A percentile compares a stretch with the other conserved stretches of the same genome.
Evolutionary conservation across 768 basidiomycete genomes (phyloP).

Genomic region (Xanthoconium stramineum): DNA sequence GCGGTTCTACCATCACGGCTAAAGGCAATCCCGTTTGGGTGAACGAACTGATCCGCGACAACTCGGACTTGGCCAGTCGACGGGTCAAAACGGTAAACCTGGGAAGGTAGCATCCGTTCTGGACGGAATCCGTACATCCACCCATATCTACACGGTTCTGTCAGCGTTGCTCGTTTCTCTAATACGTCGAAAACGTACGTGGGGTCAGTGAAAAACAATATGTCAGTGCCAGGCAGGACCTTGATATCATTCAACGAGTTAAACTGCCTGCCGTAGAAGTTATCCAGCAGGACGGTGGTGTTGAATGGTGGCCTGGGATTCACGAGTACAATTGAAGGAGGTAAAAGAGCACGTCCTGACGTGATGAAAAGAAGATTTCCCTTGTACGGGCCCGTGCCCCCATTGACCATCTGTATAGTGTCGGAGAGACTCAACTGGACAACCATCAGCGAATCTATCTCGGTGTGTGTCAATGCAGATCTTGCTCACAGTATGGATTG

Average conservation of each 20-base stretch:
- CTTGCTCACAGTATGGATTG: conserved; percentile 38
- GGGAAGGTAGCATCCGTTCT: conserved; percentile 43
- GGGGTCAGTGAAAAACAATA: conserved; percentile 73
- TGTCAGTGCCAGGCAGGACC: conserved; percentile 61
- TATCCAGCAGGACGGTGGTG: conserved; percentile 66
- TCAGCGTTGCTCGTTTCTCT: not conserved
- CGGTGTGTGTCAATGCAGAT: not conserved
- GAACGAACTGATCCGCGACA: conserved; percentile 74
- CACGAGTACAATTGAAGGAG: conserved; percentile 62
- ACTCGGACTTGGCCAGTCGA: conserved; percentile 61
- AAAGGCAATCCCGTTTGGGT: conserved; percentile 74
- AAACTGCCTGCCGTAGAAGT: conserved; percentile 77
- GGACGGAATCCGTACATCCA: conserved; percentile 66
- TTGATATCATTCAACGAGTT: conserved; percentile 81
- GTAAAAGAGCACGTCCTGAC: conserved; percentile 60
- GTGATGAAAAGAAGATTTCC: conserved; percentile 58
- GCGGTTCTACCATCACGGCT: conserved; percentile 60
- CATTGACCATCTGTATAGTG: conserved; percentile 67
- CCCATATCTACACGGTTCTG: conserved; percentile 48
- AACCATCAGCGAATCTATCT: conserved; percentile 1
- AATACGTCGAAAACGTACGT: conserved; percentile 39
- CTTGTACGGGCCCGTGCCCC: conserved; percentile 61
- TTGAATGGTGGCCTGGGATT: conserved; percentile 65
- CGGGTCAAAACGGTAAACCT: conserved; percentile 42
- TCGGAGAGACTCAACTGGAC: conserved; percentile 55